phyloP scores from a whole-genome alignment of 257 asterid genomes.

The Leptodermis oblonga region DNA sequence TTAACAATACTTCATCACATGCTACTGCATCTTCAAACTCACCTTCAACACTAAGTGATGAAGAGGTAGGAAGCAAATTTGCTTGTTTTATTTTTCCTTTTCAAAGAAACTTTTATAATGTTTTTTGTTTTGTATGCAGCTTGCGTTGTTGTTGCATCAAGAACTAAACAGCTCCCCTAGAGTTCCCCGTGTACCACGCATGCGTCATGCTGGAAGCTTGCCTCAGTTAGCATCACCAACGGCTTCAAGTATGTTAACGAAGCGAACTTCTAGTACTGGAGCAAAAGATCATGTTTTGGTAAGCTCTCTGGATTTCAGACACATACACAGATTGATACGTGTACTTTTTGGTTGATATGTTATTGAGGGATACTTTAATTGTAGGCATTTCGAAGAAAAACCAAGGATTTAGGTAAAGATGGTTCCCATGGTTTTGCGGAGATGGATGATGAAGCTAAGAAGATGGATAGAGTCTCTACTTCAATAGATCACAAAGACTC shows the following conservation, averaged over 20 bases:
- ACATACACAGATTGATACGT: neutral
- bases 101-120: conserved; percentile 7
- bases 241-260: conserved; percentile 64
- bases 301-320: conserved; percentile 19
- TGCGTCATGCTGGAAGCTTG: conserved; percentile 92
- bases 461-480: conserved; percentile 45
- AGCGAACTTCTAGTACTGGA: conserved; percentile 67
- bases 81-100: neutral
- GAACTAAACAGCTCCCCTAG: conserved; percentile 97
- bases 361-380: neutral
- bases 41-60: conserved; percentile 80
- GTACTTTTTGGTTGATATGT: neutral
- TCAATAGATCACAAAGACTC: conserved; percentile 53
- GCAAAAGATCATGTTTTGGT: conserved; percentile 76
- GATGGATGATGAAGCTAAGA: conserved; percentile 58
- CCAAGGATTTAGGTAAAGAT: conserved; percentile 63
- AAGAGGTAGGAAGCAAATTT: conserved; percentile 59
- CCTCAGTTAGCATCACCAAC: conserved; percentile 74
- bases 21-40: conserved; percentile 55
- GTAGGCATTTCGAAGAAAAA: conserved; percentile 67
- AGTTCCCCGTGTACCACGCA: conserved; percentile 95
- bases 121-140: conserved; percentile 43
- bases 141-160: conserved; percentile 93
- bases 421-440: conserved; percentile 46
- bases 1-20: conserved; percentile 42